Conservation (phyloP, 1,284 basidiomycete species). For the Trichosporon sp. region DNA sequence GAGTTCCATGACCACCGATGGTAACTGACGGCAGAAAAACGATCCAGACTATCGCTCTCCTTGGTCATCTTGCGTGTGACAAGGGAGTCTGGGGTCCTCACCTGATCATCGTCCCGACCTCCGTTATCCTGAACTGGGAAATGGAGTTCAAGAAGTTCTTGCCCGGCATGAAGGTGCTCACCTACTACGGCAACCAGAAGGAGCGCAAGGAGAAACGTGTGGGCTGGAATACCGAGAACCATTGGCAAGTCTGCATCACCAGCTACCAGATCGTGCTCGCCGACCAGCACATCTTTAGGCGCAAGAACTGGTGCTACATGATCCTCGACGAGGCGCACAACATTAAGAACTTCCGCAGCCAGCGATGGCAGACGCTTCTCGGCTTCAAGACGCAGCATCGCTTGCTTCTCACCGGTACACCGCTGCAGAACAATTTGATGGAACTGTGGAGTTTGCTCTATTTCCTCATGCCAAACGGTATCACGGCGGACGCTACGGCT, state of each 20-base stretch:
- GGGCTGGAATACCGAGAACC: constrained; percentile 90
- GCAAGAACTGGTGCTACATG: constrained; percentile 96
- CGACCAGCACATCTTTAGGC: constrained; percentile 91
- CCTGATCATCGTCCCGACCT: constrained; percentile 91
- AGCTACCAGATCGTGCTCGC: constrained; percentile 90
- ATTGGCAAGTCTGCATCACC: constrained; percentile 95
- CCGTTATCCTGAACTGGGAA: constrained; percentile 95
- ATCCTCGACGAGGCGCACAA: constrained; percentile 96
- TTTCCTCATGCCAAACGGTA: constrained; percentile 84
- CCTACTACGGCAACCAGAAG: constrained; percentile 89
- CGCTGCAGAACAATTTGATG: constrained; percentile 92
- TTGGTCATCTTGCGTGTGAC: constrained; percentile 92
- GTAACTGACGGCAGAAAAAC: constrained; percentile 71
- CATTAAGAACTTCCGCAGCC: constrained; percentile 97
- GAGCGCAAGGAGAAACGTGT: constrained; percentile 89
- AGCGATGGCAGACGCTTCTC: constrained; percentile 93
- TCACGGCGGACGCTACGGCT: constrained; percentile 56
- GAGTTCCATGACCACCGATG: constrained; percentile 44
- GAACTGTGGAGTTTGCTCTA: constrained; percentile 94
- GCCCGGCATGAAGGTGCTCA: constrained; percentile 87
- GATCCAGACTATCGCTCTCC: constrained; percentile 89
- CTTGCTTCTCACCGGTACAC: constrained; percentile 87
- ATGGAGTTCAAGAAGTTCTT: constrained; percentile 99
- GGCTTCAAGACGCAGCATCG: constrained; percentile 90
- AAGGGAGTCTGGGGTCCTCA: constrained; percentile 96